Evolutionary conservation across 2,329 filamentous ascomycete genomes (phyloP).

Genomic region (Trichoderma guizhouense): DNA sequence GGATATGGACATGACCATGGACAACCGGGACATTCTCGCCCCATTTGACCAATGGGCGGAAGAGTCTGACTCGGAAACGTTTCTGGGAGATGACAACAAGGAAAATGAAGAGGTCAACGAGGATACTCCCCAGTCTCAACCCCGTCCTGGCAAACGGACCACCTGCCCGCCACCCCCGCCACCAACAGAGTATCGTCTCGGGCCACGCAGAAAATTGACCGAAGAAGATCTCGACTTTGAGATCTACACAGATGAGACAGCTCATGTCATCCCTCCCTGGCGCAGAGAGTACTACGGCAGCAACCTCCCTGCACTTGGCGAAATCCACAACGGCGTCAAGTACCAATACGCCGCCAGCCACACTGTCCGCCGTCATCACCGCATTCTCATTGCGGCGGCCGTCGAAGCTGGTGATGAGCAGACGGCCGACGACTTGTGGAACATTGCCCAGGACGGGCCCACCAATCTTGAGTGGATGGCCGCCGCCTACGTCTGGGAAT

Average conservation of each 20-base stretch:
- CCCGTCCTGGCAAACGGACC: neutral
- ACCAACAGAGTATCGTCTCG: neutral
- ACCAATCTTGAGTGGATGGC: neutral
- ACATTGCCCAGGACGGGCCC: neutral
- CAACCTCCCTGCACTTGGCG: conserved; percentile 11
- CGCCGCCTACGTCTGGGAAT: neutral
- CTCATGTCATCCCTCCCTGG: neutral
- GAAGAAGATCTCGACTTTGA: neutral
- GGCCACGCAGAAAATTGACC: neutral
- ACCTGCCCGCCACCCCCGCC: neutral
- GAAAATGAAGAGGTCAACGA: neutral
- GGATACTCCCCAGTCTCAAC: neutral
- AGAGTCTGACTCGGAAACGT: neutral
- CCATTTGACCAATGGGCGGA: neutral
- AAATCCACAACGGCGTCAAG: neutral
- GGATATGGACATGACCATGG: neutral
- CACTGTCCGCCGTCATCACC: neutral
- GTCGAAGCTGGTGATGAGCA: neutral
- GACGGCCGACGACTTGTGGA: neutral
- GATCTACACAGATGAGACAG: conserved; percentile 1
- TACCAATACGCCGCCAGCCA: neutral
- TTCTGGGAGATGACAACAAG: neutral
- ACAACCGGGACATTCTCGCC: neutral
- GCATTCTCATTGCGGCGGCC: neutral
- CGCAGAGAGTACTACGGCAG: conserved; percentile 10